Percentiles rank a stretch among this genome's conserved stretches.
Conservation (phyloP, 495 filamentous ascomycete species). For the Neurospora sp. region DNA sequence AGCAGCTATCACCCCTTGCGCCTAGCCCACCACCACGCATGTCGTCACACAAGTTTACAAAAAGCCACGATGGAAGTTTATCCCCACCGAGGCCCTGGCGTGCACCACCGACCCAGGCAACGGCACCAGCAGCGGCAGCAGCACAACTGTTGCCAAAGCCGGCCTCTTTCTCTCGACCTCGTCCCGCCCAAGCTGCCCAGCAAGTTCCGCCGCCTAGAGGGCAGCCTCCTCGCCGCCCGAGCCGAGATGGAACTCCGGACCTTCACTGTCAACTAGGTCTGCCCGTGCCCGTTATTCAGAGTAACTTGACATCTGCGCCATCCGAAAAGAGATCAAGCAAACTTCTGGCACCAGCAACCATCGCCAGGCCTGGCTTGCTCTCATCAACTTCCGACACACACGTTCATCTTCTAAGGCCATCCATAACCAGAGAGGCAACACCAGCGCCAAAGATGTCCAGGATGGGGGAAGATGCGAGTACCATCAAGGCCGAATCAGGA, state of each 20-base stretch:
- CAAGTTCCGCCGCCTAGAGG: conserved; percentile 22
- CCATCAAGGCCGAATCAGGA: conserved; percentile 22
- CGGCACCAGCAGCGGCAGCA: conserved; percentile 22
- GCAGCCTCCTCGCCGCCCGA: conserved; percentile 54
- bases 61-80: conserved; percentile 25
- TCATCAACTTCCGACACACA: conserved; percentile 19
- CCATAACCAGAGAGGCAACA: conserved; percentile 28
- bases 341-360: conserved; percentile 21
- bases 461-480: conserved; percentile 7
- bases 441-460: conserved; percentile 25
- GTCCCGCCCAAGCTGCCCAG: conserved; percentile 13
- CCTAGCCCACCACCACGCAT: conserved; percentile 55
- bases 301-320: conserved; percentile 54
- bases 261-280: conserved; percentile 47
- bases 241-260: conserved; percentile 67
- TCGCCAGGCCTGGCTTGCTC: conserved; percentile 20
- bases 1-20: conserved; percentile 38
- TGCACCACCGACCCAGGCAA: conserved; percentile 18
- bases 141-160: conserved; percentile 10
- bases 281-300: conserved; percentile 63
- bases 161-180: conserved; percentile 20
- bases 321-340: conserved; percentile 33
- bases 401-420: conserved; percentile 16
- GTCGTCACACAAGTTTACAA: conserved; percentile 48
- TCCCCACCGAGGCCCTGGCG: conserved; percentile 22